Evolutionary conservation across 1,139 yeast genomes (phyloP).

Genomic region (Candida frijolesensis): DNA sequence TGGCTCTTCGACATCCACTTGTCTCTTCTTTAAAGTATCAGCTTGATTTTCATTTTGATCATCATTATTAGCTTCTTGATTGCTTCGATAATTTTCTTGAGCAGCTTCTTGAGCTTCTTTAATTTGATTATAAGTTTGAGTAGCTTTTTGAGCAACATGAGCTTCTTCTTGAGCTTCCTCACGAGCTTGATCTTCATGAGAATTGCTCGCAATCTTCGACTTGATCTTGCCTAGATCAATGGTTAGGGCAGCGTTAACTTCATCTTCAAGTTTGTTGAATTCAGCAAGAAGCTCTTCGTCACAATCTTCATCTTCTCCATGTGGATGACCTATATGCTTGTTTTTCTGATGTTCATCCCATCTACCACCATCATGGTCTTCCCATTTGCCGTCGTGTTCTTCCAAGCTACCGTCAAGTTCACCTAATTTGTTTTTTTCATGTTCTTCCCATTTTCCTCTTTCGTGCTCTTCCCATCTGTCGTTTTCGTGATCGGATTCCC

Average conservation of each 20-base stretch:
- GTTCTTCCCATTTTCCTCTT: background rate
- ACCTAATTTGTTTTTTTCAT: background rate
- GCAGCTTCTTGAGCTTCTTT: background rate
- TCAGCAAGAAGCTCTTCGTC: background rate
- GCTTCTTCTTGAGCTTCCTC: background rate
- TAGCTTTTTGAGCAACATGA: background rate
- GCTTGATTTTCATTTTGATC: background rate
- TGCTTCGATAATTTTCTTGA: background rate
- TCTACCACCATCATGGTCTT: background rate
- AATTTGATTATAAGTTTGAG: background rate
- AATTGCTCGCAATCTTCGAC: constrained; percentile 2
- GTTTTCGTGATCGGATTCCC: background rate
- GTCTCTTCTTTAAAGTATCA: background rate
- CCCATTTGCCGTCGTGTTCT: background rate
- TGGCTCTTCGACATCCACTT: constrained; percentile 1
- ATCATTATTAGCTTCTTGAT: background rate
- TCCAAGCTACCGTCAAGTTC: too few species aligned
- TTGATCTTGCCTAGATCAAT: background rate
- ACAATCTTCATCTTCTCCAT: constrained; percentile 2
- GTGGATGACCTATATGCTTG: background rate
- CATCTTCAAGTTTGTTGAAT: background rate
- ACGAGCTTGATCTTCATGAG: background rate
- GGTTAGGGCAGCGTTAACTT: background rate
- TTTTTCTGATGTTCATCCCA: background rate
- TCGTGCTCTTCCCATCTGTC: background rate